A percentile compares a stretch with the other conserved stretches of the same genome.
Evolutionary conservation across 2,329 filamentous ascomycete species (phyloP).

Genomic region (Fusarium longipes): DNA sequence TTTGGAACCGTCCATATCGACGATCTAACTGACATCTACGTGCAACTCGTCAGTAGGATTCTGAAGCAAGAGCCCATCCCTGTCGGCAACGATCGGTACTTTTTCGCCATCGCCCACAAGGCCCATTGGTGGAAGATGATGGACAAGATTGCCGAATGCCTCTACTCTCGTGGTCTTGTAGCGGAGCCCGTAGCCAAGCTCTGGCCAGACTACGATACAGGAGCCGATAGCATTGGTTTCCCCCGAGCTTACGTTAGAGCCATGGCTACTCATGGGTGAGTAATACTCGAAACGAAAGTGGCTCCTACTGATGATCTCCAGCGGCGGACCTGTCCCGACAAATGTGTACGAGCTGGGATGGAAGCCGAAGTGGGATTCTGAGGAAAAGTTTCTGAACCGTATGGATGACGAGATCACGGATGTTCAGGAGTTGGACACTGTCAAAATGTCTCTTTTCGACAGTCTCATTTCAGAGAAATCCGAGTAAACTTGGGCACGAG

Average conservation of each 20-base stretch:
- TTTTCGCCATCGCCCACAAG: conserved; percentile 49
- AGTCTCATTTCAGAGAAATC: background rate
- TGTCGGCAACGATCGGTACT: conserved; percentile 50
- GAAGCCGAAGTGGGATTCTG: conserved; percentile 22
- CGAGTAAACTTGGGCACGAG: background rate
- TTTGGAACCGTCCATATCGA: conserved; percentile 47
- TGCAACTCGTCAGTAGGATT: conserved; percentile 46
- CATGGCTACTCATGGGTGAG: conserved; percentile 27
- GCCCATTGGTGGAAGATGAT: conserved; percentile 47
- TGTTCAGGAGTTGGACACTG: conserved; percentile 27
- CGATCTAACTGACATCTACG: conserved; percentile 49
- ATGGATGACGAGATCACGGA: conserved; percentile 25
- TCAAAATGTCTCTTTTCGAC: conserved; percentile 25
- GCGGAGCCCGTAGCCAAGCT: conserved; percentile 34
- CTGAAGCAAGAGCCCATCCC: conserved; percentile 44
- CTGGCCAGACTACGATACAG: conserved; percentile 50
- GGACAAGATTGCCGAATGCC: conserved; percentile 41
- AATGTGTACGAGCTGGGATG: conserved; percentile 24
- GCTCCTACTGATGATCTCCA: background rate
- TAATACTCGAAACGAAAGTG: rapidly evolving
- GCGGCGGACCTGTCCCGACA: conserved; percentile 3
- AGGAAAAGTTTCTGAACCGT: conserved; percentile 6
- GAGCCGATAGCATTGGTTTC: conserved; percentile 48
- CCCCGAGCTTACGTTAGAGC: conserved; percentile 35
- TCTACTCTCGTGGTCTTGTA: conserved; percentile 49